A percentile compares a stretch with the other conserved stretches of the same genome.
These are phyloP conservation scores for Aspergillus vadensis DNA, from an alignment of 2,329 filamentous ascomycete species.

Conservation along the genomic window DNA sequence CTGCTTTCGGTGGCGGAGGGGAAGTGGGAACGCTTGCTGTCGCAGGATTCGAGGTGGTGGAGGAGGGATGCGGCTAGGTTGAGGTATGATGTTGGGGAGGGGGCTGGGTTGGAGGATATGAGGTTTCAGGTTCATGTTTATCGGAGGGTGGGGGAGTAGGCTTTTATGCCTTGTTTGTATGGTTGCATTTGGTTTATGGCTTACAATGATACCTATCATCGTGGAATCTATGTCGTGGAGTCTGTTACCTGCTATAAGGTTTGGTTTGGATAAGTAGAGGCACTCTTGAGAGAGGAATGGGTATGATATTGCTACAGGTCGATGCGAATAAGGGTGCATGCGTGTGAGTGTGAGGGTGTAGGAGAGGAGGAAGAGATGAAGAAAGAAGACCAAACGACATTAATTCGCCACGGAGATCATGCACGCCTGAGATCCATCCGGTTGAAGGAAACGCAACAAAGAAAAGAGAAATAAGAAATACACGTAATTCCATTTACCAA, in stretches of 20 bases:
- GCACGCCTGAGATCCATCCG: constrained; percentile 30
- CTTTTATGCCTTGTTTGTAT: neutral
- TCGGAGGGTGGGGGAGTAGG: constrained; percentile 36
- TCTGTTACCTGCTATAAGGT: neutral
- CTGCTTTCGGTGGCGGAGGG: constrained; percentile 56
- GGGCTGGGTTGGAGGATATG: constrained; percentile 90
- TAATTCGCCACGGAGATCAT: constrained; percentile 32
- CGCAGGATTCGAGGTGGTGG: constrained; percentile 83
- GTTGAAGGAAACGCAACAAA: constrained; percentile 3
- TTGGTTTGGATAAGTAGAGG: neutral
- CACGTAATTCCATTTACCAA: constrained; percentile 16
- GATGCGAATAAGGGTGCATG: constrained; percentile 21
- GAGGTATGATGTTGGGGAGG: constrained; percentile 82
- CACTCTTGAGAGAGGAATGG: constrained; percentile 24
- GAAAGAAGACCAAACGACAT: constrained; percentile 28
- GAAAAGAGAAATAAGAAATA: constrained; percentile 23
- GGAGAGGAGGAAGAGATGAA: constrained; percentile 15
- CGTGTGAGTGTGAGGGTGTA: too few species aligned
- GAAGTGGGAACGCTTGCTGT: constrained; percentile 73
- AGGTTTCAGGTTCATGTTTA: constrained; percentile 91
- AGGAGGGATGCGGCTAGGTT: constrained; percentile 64
- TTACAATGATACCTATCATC: constrained; percentile 11
- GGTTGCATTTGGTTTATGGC: neutral
- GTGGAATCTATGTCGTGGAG: too few species aligned
- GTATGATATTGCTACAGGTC: constrained; percentile 32